These are phyloP conservation scores for Salvia miltiorrhiza DNA, from an alignment of 257 asterid genomes.

Conservation along the genomic window DNA sequence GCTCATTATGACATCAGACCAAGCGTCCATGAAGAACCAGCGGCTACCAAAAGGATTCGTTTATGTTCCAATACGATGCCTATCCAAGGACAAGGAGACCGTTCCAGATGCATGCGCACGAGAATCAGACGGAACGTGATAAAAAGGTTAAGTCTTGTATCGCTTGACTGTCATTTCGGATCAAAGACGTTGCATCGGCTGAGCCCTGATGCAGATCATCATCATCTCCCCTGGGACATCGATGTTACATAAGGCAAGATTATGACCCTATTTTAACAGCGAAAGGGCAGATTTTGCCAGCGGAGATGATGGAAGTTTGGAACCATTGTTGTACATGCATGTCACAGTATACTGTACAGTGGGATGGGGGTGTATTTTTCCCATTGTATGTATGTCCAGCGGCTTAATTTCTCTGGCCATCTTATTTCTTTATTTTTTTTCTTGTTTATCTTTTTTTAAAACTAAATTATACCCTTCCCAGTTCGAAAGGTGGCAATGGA, in stretches of 20 bases:
- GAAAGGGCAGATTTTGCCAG: neutral
- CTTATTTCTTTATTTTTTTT: slow-evolving; percentile 5
- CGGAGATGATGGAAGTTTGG: slow-evolving; percentile 25
- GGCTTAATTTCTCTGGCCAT: slow-evolving; percentile 37
- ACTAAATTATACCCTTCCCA: slow-evolving; percentile 2
- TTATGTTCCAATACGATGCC: slow-evolving; percentile 71
- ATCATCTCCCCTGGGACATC: slow-evolving; percentile 20
- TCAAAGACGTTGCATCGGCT: neutral
- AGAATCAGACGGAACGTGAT: slow-evolving; percentile 41
- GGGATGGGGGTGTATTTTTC: slow-evolving; percentile 36
- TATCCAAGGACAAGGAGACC: slow-evolving; percentile 68
- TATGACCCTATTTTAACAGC: slow-evolving; percentile 21
- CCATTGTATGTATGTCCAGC: slow-evolving; percentile 40
- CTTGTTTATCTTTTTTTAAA: neutral
- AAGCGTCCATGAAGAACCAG: slow-evolving; percentile 85
- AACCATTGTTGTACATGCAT: slow-evolving; percentile 38
- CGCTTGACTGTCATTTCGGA: neutral
- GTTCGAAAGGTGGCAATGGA: slow-evolving; percentile 34
- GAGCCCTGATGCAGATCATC: neutral
- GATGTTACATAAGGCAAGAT: neutral
- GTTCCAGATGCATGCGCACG: slow-evolving; percentile 41
- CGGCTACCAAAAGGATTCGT: slow-evolving; percentile 87
- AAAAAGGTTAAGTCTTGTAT: slow-evolving; percentile 30
- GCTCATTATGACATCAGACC: slow-evolving; percentile 89
- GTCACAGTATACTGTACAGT: slow-evolving; percentile 33